Base-by-base conservation (phyloP, 192 early-diverging fungal species). In the Coemansia erecta region DNA sequence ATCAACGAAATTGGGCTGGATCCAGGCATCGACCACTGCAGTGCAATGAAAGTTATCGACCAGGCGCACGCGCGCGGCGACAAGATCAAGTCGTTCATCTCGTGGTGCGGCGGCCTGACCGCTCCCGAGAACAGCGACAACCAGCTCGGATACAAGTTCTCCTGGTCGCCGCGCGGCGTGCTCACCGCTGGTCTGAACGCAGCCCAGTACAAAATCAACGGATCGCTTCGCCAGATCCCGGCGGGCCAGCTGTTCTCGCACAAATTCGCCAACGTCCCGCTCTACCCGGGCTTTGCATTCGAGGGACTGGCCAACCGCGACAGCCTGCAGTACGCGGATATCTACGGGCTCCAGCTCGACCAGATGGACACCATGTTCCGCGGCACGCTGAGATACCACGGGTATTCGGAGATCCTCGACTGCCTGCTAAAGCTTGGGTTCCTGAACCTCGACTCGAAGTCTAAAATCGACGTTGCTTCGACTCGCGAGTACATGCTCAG, bases 1-100 rank as follows among this genome's bases (percentile, higher is more conserved):
- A 84, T 99, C 71, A 98, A 98, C 76, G 97, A 99, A 79, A 93
- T 99, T 56, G 97, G 97, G 10, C 81, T 99, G 51, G 97, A 99
- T 80, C 97, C 97, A 5, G 97, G 93, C 61, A 97, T 99, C 62
- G 97, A 99, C 67, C 97, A 99, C 67, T 83, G 95, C 81, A 92
- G 90, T 47, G 94, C 95, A 15, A 94, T 98, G 87, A 93, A 94
- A 68, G 87, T 93, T 53, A 94, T 99, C 58, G 90, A 97, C 50
- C 86, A 91, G 48, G 92, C 91, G 28, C 87, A 92, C 48, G 66
- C 71, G 3, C 72, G 83, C 23, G 92, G 92, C 15, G 87, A 88
- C 18, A 81, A 77, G 26, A 58, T 89, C 26, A 72, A 65, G 21
- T 94, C 93, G 3, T 98, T 98, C 63, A 85, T 94, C 41, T 97